Conservation (phyloP, 805 yeast species). For the Brettanomyces nanus region DNA sequence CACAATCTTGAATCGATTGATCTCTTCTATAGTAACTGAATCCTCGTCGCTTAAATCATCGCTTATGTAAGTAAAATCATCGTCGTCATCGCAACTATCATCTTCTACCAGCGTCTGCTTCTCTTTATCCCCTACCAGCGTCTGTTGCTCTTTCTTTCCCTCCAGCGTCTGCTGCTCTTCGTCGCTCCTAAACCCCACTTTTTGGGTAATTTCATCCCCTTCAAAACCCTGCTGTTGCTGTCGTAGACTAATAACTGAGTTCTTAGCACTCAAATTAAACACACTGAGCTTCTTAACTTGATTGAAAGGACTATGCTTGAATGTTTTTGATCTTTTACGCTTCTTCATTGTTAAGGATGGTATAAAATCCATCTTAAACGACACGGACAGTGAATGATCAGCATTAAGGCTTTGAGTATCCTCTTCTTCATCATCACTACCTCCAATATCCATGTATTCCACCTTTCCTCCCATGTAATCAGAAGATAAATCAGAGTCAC, state of each 20-base stretch:
- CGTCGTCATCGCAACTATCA: conserved; percentile 5
- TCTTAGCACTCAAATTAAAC: not conserved
- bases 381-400: conserved; percentile 21
- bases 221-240: not conserved
- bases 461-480: conserved; percentile 17
- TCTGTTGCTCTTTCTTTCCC: not conserved
- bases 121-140: too few species aligned
- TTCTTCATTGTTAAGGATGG: conserved; percentile 20
- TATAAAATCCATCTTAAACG: conserved; percentile 22
- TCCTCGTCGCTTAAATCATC: not conserved
- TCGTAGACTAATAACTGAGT: not conserved
- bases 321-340: conserved; percentile 16
- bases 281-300: conserved; percentile 19
- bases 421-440: conserved; percentile 16
- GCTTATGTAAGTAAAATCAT: conserved; percentile 5
- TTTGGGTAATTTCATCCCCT: not conserved
- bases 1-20: conserved; percentile 20
- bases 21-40: conserved; percentile 16
- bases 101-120: conserved; percentile 6
- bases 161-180: not conserved
- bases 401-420: not conserved
- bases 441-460: conserved; percentile 24
- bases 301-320: conserved; percentile 19
- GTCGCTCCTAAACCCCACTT: not conserved
- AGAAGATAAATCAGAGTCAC: conserved; percentile 9